Base-by-base conservation (phyloP, 192 early-diverging fungal genomes). In the Jimgerdemannia flammicorona region DNA sequence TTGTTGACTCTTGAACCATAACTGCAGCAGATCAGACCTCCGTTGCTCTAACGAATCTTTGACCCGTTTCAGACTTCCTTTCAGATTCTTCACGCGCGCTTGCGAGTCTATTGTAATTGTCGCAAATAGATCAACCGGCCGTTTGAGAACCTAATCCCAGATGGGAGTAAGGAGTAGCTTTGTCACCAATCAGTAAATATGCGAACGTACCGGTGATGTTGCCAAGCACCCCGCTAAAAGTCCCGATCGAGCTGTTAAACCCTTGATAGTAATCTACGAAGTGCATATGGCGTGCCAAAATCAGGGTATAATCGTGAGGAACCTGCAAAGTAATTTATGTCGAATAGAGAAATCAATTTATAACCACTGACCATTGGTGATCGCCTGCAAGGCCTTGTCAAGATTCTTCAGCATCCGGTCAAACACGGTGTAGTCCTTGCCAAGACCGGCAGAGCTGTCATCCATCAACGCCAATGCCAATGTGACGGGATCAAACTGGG, bases 191-290 rank as follows among this genome's bases (percentile, higher is more conserved):
- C 71, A 73, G 14, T 20, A 4, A 19, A 41, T 44, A 11, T 40
- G n/a, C 20, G 40, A 71, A 59, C 49, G 14, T 84, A 80, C 86
- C 89, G 65, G 85, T 82, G 72, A 94, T 90, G 74, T 89, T 88
- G 43, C 92, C 87, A 44, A 92, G 85, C 11, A 94, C 87, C 17
- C 91, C 93, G 20, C 93, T 90, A 73, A 92, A 94, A 66, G 91
- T 92, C 81, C 92, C 83, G 75, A 94, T 94, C 6, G 93, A 93
- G 66, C 90, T 89, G 72, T 93, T 94, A 74, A 94, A 94, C 10
- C 93, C 92, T 44, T 89, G 88, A 72, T 94, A 93, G 77, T 92
- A 93, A 70, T 93, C 93, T 89, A 80, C 2, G 68, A 10, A 29
- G 8, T 40, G 18, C 29, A 3, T 41, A 41, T 29, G 20, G 18